Base-by-base conservation (phyloP, 2,329 filamentous ascomycete species). In the Fusarium drepaniforme region DNA sequence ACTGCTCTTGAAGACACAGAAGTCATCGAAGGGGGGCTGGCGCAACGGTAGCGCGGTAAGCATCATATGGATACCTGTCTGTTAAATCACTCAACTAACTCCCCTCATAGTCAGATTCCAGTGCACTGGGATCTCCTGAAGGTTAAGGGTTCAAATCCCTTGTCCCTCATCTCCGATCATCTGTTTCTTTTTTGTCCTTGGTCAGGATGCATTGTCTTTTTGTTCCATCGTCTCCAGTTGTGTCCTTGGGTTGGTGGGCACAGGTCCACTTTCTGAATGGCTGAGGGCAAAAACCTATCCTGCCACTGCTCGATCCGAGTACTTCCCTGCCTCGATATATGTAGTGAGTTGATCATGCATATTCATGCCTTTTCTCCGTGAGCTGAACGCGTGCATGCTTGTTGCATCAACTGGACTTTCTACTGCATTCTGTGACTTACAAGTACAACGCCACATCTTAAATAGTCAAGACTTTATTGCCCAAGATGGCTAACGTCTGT, bases 101-200 rank as follows among this genome's bases (percentile, higher is more conserved):
- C 49, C 51, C 18, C 18, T 33, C 18, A 56, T 33, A 56, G 51
- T 56, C 51, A 56, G 51, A 56, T 56, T 56, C 51, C 51, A 56
- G 51, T 56, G 18, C 51, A 56, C 51, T 33, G 28, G 51, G 28
- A 56, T 56, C 28, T 56, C 51, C 51, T 56, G 51, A 56, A 56
- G 51, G 51, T 56, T 56, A 56, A 56, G 51, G 51, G 51, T 56
- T 56, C 51, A 56, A 56, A 56, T 56, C 51, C 51, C 51, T 56
- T 56, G 51, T 56, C 51, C 51, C 51, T 56, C 51, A 56, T 56
- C 51, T 56, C 51, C 28, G 18, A 56, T 8, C 28, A 33, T 9
- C 12, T 21, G 28, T 33, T 56, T 33, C 28, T 33, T 33, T 53
- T 56, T 56, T 56, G 28, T 12, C 18, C 4, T 30, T 13, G 8